Conservation (phyloP, 164 flowering plant species). For the Aristolochia fimbriata region DNA sequence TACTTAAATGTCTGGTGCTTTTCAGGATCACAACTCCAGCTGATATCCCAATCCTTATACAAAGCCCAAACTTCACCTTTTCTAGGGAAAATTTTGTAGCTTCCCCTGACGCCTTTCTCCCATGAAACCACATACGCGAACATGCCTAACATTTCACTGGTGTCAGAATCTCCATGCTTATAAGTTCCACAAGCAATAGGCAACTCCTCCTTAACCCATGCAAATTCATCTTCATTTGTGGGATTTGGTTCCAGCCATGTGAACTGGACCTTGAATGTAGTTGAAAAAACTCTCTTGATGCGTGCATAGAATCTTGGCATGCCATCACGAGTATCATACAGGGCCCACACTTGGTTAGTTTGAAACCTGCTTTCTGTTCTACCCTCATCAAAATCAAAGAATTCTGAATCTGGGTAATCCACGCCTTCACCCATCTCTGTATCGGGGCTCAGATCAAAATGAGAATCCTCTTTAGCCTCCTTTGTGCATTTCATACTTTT, state of each 20-base stretch:
- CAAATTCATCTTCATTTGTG: constrained; percentile 22
- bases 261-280: constrained; percentile 45
- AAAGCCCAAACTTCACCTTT: constrained; percentile 66
- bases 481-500: constrained; percentile 2
- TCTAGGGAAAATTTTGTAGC: constrained; percentile 35
- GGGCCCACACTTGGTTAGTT: constrained; percentile 74
- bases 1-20: constrained; percentile 22
- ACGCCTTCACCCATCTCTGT: constrained; percentile 11
- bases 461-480: background rate
- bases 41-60: constrained; percentile 44
- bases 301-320: constrained; percentile 92
- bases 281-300: constrained; percentile 32
- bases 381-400: constrained; percentile 48
- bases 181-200: constrained; percentile 71
- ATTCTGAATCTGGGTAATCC: constrained; percentile 48
- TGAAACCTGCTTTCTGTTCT: constrained; percentile 35
- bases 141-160: constrained; percentile 15
- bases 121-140: constrained; percentile 36
- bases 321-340: constrained; percentile 57
- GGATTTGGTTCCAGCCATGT: constrained; percentile 62
- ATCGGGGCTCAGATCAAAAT: background rate
- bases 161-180: constrained; percentile 16
- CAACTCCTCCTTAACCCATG: constrained; percentile 33
- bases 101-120: constrained; percentile 4
- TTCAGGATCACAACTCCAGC: constrained; percentile 38